These are phyloP conservation scores for Echinochloa phyllopogon DNA, from an alignment of 176 grass and related monocot species.

Conservation along the genomic window DNA sequence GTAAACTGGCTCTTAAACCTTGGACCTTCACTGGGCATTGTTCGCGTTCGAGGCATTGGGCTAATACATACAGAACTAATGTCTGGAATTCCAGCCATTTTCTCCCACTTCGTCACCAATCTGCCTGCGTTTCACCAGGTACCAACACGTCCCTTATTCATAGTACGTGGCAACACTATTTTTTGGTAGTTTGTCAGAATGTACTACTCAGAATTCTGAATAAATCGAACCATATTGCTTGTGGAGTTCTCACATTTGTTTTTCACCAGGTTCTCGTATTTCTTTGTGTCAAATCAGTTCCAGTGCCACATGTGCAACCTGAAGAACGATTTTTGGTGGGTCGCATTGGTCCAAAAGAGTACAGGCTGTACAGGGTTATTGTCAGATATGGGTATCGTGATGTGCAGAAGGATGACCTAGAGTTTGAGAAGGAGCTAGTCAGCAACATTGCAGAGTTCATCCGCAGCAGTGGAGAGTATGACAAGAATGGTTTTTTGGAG, in stretches of 20 bases:
- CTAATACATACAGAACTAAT: constrained; percentile 92
- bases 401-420: constrained; percentile 91
- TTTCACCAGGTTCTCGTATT: constrained; percentile 83
- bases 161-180: not conserved
- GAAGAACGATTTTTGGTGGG: constrained; percentile 86
- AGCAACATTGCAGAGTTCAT: constrained; percentile 95
- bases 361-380: constrained; percentile 87
- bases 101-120: constrained; percentile 97
- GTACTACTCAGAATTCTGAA: not conserved
- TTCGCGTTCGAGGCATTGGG: constrained; percentile 85
- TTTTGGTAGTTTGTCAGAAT: constrained; percentile 15
- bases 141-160: constrained; percentile 2
- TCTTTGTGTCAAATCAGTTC: constrained; percentile 90
- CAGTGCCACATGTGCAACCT: constrained; percentile 70
- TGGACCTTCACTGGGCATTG: constrained; percentile 90
- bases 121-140: constrained; percentile 99
- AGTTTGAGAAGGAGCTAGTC: constrained; percentile 92
- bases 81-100: constrained; percentile 94
- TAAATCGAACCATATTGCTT: not conserved
- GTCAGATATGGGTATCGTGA: constrained; percentile 94
- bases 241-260: constrained; percentile 36
- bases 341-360: constrained; percentile 93
- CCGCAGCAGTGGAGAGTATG: constrained; percentile 45
- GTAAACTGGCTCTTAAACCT: constrained; percentile 92
- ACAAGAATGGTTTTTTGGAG: constrained; percentile 47